Evolutionary conservation across 192 early-diverging fungal species (phyloP).

Genomic region (Umbelopsis sp.): DNA sequence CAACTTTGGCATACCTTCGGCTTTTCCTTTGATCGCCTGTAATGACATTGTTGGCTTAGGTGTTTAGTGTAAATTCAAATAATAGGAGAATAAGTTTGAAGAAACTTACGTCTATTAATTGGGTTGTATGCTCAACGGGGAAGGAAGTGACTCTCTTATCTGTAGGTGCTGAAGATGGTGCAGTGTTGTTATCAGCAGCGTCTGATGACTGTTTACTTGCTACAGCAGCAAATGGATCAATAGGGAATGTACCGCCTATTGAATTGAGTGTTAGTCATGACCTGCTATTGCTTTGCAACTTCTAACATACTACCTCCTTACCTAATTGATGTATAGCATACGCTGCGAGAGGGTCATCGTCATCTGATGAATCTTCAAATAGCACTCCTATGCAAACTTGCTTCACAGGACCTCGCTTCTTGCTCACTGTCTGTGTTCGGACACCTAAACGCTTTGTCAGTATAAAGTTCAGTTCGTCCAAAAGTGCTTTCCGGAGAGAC

Average conservation of each 20-base stretch:
- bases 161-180: background rate
- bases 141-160: background rate
- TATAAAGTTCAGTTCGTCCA: background rate
- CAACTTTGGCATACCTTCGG: slow-evolving; percentile 20
- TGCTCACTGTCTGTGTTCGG: background rate
- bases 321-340: background rate
- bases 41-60: background rate
- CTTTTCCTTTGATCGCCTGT: slow-evolving; percentile 26
- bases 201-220: background rate
- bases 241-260: background rate
- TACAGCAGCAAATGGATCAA: background rate
- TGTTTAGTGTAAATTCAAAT: background rate
- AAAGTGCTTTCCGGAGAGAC: background rate
- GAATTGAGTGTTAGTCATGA: background rate
- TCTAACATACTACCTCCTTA: background rate
- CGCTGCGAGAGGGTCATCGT: background rate
- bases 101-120: slow-evolving; percentile 26
- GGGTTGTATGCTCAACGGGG: slow-evolving; percentile 22
- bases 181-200: background rate
- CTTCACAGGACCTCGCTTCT: background rate
- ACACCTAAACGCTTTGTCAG: background rate
- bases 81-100: background rate
- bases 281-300: background rate
- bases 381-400: slow-evolving; percentile 5
- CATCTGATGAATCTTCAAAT: slow-evolving; percentile 10